These are phyloP conservation scores for Carallia pectinifolia DNA, from an alignment of 345 rosid species.

Conservation along the genomic window DNA sequence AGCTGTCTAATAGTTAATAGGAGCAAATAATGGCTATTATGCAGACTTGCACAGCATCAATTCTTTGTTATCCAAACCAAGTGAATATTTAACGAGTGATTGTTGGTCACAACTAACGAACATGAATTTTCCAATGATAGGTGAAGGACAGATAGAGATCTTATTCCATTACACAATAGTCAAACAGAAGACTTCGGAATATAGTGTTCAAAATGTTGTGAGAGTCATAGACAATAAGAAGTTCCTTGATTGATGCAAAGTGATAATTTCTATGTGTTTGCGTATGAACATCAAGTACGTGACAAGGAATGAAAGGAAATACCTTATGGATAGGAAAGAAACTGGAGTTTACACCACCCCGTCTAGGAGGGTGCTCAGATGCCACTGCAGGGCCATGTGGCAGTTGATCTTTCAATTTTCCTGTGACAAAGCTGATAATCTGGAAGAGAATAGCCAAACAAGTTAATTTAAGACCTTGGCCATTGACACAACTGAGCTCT, in stretches of 20 bases:
- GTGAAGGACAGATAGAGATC: neutral
- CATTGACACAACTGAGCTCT: neutral
- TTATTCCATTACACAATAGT: neutral
- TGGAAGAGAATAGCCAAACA: slow-evolving; percentile 16
- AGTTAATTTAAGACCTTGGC: slow-evolving; percentile 1
- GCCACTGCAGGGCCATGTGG: slow-evolving; percentile 26
- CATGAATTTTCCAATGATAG: neutral
- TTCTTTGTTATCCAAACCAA: too few relatives aligned
- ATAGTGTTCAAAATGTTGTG: too few relatives aligned
- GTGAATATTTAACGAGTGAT: too few relatives aligned
- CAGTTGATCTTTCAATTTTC: slow-evolving; percentile 23
- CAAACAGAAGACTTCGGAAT: neutral
- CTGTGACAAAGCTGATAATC: slow-evolving; percentile 32
- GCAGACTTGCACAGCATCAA: neutral
- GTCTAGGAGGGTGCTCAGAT: slow-evolving; percentile 30
- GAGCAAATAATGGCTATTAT: neutral
- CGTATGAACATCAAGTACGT: neutral
- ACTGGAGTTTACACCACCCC: slow-evolving; percentile 31
- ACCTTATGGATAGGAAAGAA: slow-evolving; percentile 50
- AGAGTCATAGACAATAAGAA: too few relatives aligned
- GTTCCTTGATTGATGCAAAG: neutral
- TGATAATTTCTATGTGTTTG: neutral
- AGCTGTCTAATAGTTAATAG: neutral
- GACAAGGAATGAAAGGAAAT: neutral
- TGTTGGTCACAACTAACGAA: neutral